Evolutionary conservation across 1,284 basidiomycete species (phyloP), one percentile per base, ranked within the genome.

Genomic region (Leccinum subrobustum): DNA sequence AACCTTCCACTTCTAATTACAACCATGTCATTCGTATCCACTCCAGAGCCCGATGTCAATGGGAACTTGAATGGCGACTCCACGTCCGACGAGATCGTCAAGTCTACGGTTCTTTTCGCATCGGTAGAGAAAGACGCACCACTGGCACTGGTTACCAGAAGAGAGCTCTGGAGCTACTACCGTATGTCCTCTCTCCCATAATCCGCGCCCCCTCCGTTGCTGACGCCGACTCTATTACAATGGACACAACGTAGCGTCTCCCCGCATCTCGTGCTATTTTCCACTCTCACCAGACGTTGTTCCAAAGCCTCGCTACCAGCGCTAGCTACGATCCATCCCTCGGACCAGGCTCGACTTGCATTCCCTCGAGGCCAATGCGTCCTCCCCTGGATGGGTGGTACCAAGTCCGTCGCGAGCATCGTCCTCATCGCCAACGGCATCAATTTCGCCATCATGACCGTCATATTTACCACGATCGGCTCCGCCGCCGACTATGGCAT

Each of bases 391-490:
- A 83, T 78, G 20, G 77, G 79, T 8, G 88, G 90, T 4, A 86
- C 83, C 1, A 89, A 88, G 71, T 74, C 84, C 3, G 86, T 93
- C 54, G 85, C 87, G 53, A 91, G 91, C 39, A 77, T 93, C 44
- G 86, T 93, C 9, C 78, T 93, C 12, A 78, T 92, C 25, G 83
- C 90, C 1, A 92, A 90, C 61, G 91, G 91, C 6, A 76, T 89
- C 56, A 86, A 87, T 66, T 93, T 93, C 65, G 89, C 89, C 5
- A 83, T 89, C 42, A 91, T 92, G 89, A 90, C 90, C 0, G 64
- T 81, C 23, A 85, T 94, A 50, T 93, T 94, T 76, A 91, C 92
- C 1, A 88, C 89, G 0, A 87, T 95, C 56, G 91, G 91, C 18
- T 91, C 84, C n/a, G n/a, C n/a, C n/a, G n/a, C n/a, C n/a, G n/a